Evolutionary conservation across 139 green algal species (phyloP).

Genomic region (Klebsormidium nitens): DNA sequence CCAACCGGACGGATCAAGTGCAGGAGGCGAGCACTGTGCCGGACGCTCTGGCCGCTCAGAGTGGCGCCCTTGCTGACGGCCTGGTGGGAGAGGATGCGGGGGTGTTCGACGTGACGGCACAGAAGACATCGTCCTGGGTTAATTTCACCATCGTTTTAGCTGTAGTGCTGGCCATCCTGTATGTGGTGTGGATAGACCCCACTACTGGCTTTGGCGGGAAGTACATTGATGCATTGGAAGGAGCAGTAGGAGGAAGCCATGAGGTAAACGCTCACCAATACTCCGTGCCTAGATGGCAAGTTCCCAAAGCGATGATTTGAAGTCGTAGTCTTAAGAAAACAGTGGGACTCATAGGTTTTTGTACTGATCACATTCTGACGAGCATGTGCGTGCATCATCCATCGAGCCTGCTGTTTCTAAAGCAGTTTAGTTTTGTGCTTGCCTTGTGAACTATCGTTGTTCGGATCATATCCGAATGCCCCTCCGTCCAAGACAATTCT

Average conservation of each 20-base stretch:
- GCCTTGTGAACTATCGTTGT: no score
- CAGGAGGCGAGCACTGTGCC: no score
- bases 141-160: slow-evolving; percentile 72
- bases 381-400: no score
- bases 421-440: no score
- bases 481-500: no score
- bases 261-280: neutral
- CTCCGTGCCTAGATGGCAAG: neutral
- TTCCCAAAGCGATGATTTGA: neutral
- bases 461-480: no score
- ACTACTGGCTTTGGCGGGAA: slow-evolving; percentile 39
- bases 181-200: slow-evolving; percentile 52
- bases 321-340: neutral
- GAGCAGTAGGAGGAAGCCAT: slow-evolving; percentile 60
- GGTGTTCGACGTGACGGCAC: slow-evolving; percentile 63
- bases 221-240: slow-evolving; percentile 71
- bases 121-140: slow-evolving; percentile 70
- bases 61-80: neutral
- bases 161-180: slow-evolving; percentile 68
- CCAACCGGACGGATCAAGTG: no score
- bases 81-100: slow-evolving; percentile 85
- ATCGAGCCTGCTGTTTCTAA: no score
- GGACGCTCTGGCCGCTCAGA: no score
- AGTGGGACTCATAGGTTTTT: neutral
- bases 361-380: slow-evolving; percentile 34